Percentiles rank a stretch among this genome's conserved stretches.
Evolutionary conservation across 352 stramenopile species (phyloP).

Genomic region (Phytopythium chamaehyphon): DNA sequence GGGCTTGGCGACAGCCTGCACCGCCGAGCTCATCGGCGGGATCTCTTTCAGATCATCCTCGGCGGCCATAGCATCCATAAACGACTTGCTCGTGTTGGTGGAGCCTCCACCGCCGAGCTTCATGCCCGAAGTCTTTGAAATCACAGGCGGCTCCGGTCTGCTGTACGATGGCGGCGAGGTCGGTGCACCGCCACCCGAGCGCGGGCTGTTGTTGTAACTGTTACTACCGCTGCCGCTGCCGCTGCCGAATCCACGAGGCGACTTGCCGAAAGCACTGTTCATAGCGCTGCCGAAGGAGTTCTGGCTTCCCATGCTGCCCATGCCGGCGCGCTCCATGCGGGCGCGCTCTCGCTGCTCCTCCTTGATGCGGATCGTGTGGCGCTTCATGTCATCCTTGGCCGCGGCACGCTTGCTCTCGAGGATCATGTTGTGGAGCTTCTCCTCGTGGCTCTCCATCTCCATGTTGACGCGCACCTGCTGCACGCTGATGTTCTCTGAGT

Average conservation of each 20-base stretch:
- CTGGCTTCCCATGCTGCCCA: constrained; percentile 46
- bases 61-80: constrained; percentile 83
- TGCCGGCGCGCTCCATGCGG: constrained; percentile 65
- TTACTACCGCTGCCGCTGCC: constrained; percentile 15
- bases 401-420: constrained; percentile 93
- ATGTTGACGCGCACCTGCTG: constrained; percentile 96
- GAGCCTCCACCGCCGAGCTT: constrained; percentile 50
- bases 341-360: constrained; percentile 84
- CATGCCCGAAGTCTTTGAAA: constrained; percentile 64
- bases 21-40: constrained; percentile 69
- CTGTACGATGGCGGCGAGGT: constrained; percentile 72
- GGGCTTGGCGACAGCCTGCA: constrained; percentile 57
- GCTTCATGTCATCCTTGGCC: constrained; percentile 88
- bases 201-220: constrained; percentile 32
- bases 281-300: constrained; percentile 68
- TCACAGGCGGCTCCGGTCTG: constrained; percentile 32
- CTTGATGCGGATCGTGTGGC: constrained; percentile 84
- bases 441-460: constrained; percentile 99
- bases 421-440: constrained; percentile 98
- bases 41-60: constrained; percentile 86
- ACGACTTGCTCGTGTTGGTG: constrained; percentile 66
- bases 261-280: constrained; percentile 60
- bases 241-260: constrained; percentile 39
- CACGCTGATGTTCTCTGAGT: constrained; percentile 95
- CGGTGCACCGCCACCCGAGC: constrained; percentile 12